Conservation (phyloP, 768 basidiomycete species). For the Imleria badia region DNA sequence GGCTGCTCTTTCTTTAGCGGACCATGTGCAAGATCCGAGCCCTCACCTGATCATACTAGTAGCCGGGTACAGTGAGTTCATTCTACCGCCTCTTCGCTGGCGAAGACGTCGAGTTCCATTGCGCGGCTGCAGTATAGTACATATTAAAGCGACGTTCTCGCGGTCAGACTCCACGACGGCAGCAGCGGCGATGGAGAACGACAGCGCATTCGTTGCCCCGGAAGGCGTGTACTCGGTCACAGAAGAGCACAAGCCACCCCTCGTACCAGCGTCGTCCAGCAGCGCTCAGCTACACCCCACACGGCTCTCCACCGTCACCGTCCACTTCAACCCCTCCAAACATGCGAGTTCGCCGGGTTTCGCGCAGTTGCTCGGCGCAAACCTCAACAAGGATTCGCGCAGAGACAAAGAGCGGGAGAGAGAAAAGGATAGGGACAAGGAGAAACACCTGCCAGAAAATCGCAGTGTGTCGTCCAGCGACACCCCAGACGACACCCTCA, state of each 20-base stretch:
- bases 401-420: conserved; percentile 40
- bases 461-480: conserved; percentile 82
- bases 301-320: conserved; percentile 56
- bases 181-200: conserved; percentile 63
- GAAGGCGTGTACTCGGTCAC: conserved; percentile 89
- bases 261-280: conserved; percentile 40
- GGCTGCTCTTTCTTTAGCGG: background rate
- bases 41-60: background rate
- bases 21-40: conserved; percentile 29
- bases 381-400: conserved; percentile 54
- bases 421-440: conserved; percentile 42
- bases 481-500: conserved; percentile 58
- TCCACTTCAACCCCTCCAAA: conserved; percentile 63
- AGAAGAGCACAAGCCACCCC: conserved; percentile 76
- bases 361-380: conserved; percentile 65
- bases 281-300: conserved; percentile 51
- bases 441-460: conserved; percentile 47
- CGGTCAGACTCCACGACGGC: conserved; percentile 13
- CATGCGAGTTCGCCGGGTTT: conserved; percentile 56
- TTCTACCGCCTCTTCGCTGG: background rate
- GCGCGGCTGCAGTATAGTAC: background rate
- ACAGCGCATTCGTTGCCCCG: conserved; percentile 82
- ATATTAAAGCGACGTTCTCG: conserved; percentile 9
- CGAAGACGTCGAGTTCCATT: background rate
- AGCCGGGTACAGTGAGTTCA: conserved; percentile 10